Conservation (phyloP, 1,139 yeast species). For the Hyphopichia pseudoburtonii region DNA sequence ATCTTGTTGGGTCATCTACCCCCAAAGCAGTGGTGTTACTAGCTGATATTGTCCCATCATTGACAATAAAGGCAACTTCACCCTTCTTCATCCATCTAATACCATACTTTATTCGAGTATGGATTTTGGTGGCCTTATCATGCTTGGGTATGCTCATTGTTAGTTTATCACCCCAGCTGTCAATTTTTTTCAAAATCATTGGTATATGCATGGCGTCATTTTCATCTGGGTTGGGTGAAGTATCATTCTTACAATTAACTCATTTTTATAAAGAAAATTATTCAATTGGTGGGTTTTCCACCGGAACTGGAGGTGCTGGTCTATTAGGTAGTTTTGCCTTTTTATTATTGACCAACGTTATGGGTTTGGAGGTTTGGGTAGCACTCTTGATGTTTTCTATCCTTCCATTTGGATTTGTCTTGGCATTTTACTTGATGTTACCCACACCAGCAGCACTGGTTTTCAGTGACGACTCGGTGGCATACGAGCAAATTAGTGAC, state of each 20-base stretch:
- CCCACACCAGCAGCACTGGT: slow-evolving; percentile 24
- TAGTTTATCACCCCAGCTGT: slow-evolving; percentile 38
- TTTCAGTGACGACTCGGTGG: slow-evolving; percentile 7
- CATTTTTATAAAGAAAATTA: slow-evolving; percentile 55
- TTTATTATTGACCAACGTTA: slow-evolving; percentile 39
- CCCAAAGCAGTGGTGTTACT: slow-evolving; percentile 86
- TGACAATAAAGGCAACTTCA: slow-evolving; percentile 64
- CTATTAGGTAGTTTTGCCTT: slow-evolving; percentile 65
- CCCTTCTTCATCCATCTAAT: slow-evolving; percentile 77
- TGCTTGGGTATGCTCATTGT: slow-evolving; percentile 75
- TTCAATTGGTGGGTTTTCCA: slow-evolving; percentile 82
- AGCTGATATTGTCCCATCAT: slow-evolving; percentile 86
- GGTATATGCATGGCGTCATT: slow-evolving; percentile 84
- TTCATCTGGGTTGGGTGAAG: slow-evolving; percentile 89
- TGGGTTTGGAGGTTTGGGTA: slow-evolving; percentile 30
- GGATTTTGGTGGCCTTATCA: slow-evolving; percentile 57
- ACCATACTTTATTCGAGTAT: slow-evolving; percentile 58
- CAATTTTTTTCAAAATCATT: slow-evolving; percentile 41
- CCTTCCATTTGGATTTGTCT: slow-evolving; percentile 37
- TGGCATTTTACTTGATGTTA: slow-evolving; percentile 26
- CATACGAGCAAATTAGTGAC: slow-evolving; percentile 2
- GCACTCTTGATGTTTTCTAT: slow-evolving; percentile 34
- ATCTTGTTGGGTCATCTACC: slow-evolving; percentile 75
- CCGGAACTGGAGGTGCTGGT: slow-evolving; percentile 97
- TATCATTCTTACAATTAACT: slow-evolving; percentile 82